Conservation (phyloP, 2,329 filamentous ascomycete genomes). For the Xylaria sp. region DNA sequence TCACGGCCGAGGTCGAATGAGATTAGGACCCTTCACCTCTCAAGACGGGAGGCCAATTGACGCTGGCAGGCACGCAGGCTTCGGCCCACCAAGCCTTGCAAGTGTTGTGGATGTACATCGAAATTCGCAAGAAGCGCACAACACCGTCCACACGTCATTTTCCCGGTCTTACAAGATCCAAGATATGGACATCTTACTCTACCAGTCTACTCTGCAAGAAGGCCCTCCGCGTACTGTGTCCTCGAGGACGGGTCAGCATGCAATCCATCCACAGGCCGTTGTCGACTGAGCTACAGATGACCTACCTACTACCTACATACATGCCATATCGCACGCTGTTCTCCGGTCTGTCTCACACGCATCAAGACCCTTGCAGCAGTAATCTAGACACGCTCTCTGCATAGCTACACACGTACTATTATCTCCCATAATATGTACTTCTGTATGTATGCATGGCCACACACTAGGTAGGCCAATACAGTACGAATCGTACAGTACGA, state of each 20-base stretch:
- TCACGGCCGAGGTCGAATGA: slow-evolving; percentile 10
- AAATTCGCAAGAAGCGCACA: background rate
- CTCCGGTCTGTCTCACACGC: slow-evolving; percentile 7
- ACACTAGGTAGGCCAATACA: background rate
- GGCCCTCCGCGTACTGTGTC: slow-evolving; percentile 8
- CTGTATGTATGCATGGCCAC: too few relatives aligned
- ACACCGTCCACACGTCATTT: slow-evolving; percentile 17
- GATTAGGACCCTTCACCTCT: slow-evolving; percentile 11
- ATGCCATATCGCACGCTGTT: background rate
- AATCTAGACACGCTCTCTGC: too few relatives aligned
- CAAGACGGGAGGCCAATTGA: slow-evolving; percentile 8
- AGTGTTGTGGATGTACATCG: background rate
- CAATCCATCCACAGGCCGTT: too few relatives aligned
- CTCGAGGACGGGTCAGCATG: slow-evolving; percentile 10
- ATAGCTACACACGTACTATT: slow-evolving; percentile 14
- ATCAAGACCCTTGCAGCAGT: slow-evolving; percentile 25
- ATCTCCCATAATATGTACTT: too few relatives aligned
- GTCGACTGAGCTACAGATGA: too few relatives aligned
- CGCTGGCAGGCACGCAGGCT: slow-evolving; percentile 15
- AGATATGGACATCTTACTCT: slow-evolving; percentile 11
- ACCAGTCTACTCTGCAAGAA: slow-evolving; percentile 13
- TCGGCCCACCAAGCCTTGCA: slow-evolving; percentile 11
- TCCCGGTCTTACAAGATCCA: slow-evolving; percentile 4
- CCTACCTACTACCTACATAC: too few relatives aligned
- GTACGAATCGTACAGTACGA: background rate